Base-by-base conservation (phyloP, 495 filamentous ascomycete species). In the Hyaloscypha hepaticicola region DNA sequence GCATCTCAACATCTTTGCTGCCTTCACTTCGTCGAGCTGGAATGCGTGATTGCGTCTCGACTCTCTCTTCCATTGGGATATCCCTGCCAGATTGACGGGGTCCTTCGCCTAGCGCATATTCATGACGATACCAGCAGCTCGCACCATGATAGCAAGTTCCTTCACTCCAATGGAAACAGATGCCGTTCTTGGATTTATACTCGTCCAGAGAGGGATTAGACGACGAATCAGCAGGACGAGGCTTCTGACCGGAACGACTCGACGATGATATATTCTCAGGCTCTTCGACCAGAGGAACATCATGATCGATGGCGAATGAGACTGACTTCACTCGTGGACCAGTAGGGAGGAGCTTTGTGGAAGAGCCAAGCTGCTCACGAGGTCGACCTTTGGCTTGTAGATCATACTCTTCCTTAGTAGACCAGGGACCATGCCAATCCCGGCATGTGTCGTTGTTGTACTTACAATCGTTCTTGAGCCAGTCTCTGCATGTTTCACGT, bases 301-400 rank as follows among this genome's bases (percentile, higher is more conserved):
- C 52, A 24, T 65, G 45, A 25, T 65, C 62, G 33, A 49, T 27
- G 11, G 63, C 55, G 49, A 65, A 65, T 2, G 52, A 45, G 11
- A 64, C 61, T 14, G 51, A 56, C 34, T 64, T 64, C 50, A 27
- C 16, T 3, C 52, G 61, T 2, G 51, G 24, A n/a, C n/a, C 60
- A 2, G 22, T 33, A 19, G 50, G 24, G 22, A 21, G 9, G 16
- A 19, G 50, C 50, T 53, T 53, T 3, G 22, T 53, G 22, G 50
- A 19, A 25, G 50, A 53, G 8, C 50, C 14, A 25, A 16, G 8
- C 25, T 53, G 21, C 22, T 53, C 50, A 53, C 50, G 22, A 27
- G 21, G 7, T 24, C 9, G 5, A 5, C 14, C 19, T 6, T 50
- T 50, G 48, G 48, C 12, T 5, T 5, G 5, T 12, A 34, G 12